Evolutionary conservation across 768 basidiomycete species (phyloP).

Genomic region (Tulasnella sp.): DNA sequence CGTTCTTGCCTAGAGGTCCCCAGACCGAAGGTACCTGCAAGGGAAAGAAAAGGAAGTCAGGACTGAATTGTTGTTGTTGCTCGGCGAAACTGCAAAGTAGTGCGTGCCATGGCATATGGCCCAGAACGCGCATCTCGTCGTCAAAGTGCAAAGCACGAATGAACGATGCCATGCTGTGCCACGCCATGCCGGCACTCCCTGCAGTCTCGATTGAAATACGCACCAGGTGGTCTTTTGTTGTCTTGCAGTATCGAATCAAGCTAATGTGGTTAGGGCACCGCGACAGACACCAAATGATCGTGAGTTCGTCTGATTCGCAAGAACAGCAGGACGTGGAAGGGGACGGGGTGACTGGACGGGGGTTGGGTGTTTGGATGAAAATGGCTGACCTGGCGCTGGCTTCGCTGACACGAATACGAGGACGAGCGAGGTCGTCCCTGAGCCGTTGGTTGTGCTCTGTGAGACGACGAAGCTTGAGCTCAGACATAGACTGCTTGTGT

Average conservation of each 20-base stretch:
- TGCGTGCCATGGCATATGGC: neutral
- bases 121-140: neutral
- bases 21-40: constrained; percentile 86
- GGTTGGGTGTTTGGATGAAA: neutral
- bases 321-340: neutral
- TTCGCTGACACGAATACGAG: constrained; percentile 86
- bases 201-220: constrained; percentile 27
- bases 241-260: constrained; percentile 88
- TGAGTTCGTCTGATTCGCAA: neutral
- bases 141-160: neutral
- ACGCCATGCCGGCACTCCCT: neutral
- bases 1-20: constrained; percentile 86
- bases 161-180: neutral
- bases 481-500: constrained; percentile 84
- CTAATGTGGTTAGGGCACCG: constrained; percentile 36
- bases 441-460: constrained; percentile 91
- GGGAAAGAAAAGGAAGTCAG: constrained; percentile 13
- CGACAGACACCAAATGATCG: neutral
- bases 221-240: constrained; percentile 83
- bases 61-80: constrained; percentile 4
- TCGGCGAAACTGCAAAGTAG: neutral
- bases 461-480: constrained; percentile 88
- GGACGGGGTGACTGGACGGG: neutral
- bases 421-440: constrained; percentile 80
- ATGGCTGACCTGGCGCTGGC: constrained; percentile 64